Conservation (phyloP, 2,329 filamentous ascomycete genomes). For the Neoarthrinium moseri region DNA sequence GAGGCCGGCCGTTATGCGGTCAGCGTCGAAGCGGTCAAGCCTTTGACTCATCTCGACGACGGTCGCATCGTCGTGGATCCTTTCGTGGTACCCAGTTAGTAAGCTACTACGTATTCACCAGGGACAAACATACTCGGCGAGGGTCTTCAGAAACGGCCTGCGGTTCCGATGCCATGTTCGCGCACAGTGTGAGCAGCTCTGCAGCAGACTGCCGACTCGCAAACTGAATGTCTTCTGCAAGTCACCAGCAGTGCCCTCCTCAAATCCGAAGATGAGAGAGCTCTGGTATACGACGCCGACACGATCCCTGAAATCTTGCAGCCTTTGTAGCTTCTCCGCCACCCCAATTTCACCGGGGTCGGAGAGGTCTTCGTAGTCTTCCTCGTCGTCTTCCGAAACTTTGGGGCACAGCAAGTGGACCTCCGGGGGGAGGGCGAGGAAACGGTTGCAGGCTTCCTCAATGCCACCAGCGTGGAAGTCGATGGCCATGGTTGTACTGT, state of each 20-base stretch:
- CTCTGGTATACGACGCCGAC: slow-evolving; percentile 65
- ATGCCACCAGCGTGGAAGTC: slow-evolving; percentile 8
- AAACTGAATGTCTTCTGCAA: slow-evolving; percentile 59
- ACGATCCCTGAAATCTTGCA: slow-evolving; percentile 54
- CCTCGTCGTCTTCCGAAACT: slow-evolving; percentile 58
- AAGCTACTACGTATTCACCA: no score
- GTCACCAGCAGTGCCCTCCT: slow-evolving; percentile 56
- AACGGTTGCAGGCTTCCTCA: slow-evolving; percentile 8
- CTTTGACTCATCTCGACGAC: slow-evolving; percentile 52
- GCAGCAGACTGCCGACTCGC: slow-evolving; percentile 58
- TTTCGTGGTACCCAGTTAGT: no score
- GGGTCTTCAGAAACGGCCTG: slow-evolving; percentile 57
- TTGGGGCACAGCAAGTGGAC: slow-evolving; percentile 70
- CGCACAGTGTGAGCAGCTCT: slow-evolving; percentile 68
- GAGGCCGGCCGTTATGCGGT: slow-evolving; percentile 60
- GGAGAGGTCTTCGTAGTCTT: slow-evolving; percentile 60
- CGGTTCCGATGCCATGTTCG: slow-evolving; percentile 72
- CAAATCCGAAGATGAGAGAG: slow-evolving; percentile 67
- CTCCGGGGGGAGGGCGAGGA: slow-evolving; percentile 36
- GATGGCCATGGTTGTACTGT: slow-evolving; percentile 7
- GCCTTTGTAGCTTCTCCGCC: slow-evolving; percentile 50
- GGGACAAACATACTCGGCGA: slow-evolving; percentile 52
- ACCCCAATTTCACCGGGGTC: slow-evolving; percentile 44
- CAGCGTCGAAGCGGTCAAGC: slow-evolving; percentile 59
- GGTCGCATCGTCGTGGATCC: slow-evolving; percentile 45